phyloP scores from a whole-genome alignment of 805 yeast species.

The Ogataea angusta region DNA sequence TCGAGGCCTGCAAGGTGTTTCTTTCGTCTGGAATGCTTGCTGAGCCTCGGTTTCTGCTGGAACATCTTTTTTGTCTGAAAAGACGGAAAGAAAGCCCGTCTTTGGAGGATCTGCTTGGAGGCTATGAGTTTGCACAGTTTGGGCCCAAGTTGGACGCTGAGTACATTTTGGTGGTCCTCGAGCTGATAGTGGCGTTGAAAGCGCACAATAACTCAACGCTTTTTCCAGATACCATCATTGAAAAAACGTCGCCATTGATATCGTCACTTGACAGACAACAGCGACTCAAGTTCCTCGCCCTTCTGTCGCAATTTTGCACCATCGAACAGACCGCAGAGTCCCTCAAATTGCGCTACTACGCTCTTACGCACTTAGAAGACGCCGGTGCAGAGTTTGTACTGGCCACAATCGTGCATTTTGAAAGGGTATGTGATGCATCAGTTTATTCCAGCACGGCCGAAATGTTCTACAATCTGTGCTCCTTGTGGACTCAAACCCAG shows the following conservation, averaged over 20 bases:
- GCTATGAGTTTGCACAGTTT: not conserved
- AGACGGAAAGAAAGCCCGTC: not conserved
- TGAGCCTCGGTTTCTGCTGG: not conserved
- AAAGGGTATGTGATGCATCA: not conserved
- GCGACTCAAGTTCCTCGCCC: not conserved
- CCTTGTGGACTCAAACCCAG: slow-evolving; percentile 1
- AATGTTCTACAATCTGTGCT: slow-evolving; percentile 10
- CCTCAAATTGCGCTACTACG: not conserved
- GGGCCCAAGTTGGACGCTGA: not conserved
- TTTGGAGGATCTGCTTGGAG: not conserved
- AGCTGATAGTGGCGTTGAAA: not conserved
- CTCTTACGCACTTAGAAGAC: not conserved
- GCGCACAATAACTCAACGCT: not conserved
- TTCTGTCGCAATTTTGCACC: not conserved
- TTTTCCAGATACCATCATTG: not conserved
- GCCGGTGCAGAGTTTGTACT: not conserved
- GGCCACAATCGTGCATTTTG: slow-evolving; percentile 1
- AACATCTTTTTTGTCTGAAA: not conserved
- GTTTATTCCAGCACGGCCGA: slow-evolving; percentile 14
- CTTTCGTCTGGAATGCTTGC: not conserved
- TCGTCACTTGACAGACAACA: not conserved
- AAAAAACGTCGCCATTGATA: not conserved
- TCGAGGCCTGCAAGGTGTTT: slow-evolving; percentile 2
- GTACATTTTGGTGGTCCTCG: not conserved
- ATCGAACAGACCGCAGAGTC: not conserved